Base-by-base conservation (phyloP, 495 filamentous ascomycete species). In the Penicillium cosmopolitanum region DNA sequence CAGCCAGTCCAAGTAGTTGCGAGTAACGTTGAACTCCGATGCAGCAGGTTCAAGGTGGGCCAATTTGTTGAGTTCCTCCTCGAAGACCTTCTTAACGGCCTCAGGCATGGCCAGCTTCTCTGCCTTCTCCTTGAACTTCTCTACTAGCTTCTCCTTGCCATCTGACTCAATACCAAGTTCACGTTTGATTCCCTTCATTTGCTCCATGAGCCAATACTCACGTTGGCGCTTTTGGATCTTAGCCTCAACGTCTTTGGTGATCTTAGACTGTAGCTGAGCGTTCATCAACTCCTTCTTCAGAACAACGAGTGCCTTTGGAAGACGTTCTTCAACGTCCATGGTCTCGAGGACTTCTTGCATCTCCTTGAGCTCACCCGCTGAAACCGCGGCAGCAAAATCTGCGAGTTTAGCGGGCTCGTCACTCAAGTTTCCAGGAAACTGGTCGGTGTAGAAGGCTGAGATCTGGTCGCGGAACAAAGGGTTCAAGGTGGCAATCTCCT, bases 201-300 rank as follows among this genome's bases (percentile, higher is more conserved):
- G 96, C 73, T 99, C 95, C 91, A 95, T 94, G 18, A 99, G 78
- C 91, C 92, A 99, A 78, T 99, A 99, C 67, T 99, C 96, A 31
- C 95, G 87, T 69, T 99, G 95, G 11, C 95, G 88, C 77, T 98
- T 97, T 65, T 96, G 93, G 57, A 99, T 99, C 77, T 96, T 97
- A 60, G 83, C 89, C 73, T 99, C 96, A 21, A 99, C 95, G 69
- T 99, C 95, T 76, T 97, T 98, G 44, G 91, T 92, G 47, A 99
- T 99, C 80, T 97, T 98, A 31, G 89, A 92, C 66, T 97, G 93
- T 5, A 99, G 83, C 69, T 99, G 91, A 4, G 95, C 95, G 58
- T 98, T 99, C 87, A 96, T 96, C 43, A 96, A 82, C 73, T 99
- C 96, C 67, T 97, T 97, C 78, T 98, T 99, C 52, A 99, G 77